Base-by-base conservation (phyloP, 2,329 filamentous ascomycete genomes). In the Aureobasidium sp. region DNA sequence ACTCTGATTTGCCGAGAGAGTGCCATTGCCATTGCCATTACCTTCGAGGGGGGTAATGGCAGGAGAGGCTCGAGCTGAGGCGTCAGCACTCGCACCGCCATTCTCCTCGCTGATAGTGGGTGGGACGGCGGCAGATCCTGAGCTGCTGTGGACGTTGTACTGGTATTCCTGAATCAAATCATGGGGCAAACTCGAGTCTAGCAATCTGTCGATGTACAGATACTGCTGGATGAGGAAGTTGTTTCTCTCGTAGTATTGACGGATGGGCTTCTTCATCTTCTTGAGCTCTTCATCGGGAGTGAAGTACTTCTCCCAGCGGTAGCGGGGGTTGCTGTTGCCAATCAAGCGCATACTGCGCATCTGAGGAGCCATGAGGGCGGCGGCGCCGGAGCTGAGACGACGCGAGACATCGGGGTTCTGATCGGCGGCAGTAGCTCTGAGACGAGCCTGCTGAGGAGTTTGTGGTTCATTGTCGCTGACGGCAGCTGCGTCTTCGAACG, bases 121-220 rank as follows among this genome's bases (percentile, higher is more conserved):
- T 1, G 90, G 89, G 7, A 91, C 54, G 32, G 41, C 30, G 16
- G 54, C 37, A 30, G 42, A 34, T 13, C 25, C 54, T 14, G 53
- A 57, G 34, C 29, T 57, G 42, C 54, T 58, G 25, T 58, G 25
- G 79, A 78, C 79, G 54, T 85, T 78, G 65, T 87, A 79, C 65
- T 86, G 86, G 74, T 96, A 97, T 74, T 97, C 92, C 70, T 95
- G 92, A 62, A 97, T 85, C 48, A 97, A 79, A 68, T 93, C 87
- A 70, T 96, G 92, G 2, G 92, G 92, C n/a, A 96, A 83, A 34
- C 90, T 92, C 9, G 91, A 96, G 75, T 96, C 91, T 64, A 97
- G 82, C 61, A 97, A 79, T 58, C 88, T 85, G 75, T 97, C 93
- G 68, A 97, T 96, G 73, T 95, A 97, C 65, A 95, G 81, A 73